These are phyloP conservation scores for Elaeis oleifera DNA, from an alignment of 202 grass and related monocot genomes.

Conservation along the genomic window DNA sequence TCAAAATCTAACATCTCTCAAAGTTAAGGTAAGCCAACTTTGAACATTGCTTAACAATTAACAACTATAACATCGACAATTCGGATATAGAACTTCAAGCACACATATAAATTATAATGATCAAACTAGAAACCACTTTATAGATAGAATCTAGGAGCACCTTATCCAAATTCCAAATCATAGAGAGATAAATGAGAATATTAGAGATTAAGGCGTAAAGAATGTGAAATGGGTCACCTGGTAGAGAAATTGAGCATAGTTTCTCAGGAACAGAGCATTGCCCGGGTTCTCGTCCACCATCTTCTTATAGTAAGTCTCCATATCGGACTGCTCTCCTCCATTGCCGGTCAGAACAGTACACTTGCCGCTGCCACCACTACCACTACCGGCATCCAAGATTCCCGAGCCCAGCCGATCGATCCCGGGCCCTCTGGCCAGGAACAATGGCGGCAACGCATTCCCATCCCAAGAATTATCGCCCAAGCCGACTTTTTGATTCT, in stretches of 20 bases:
- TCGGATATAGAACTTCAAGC: too few species aligned
- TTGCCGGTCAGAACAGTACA: not conserved
- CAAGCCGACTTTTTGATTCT: not conserved
- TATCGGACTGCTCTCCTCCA: not conserved
- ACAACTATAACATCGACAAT: too few species aligned
- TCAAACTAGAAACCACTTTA: too few species aligned
- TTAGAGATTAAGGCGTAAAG: too few species aligned
- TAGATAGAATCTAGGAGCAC: too few species aligned
- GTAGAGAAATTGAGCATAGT: slow-evolving; percentile 4
- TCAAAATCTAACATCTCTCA: too few species aligned
- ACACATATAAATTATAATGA: too few species aligned
- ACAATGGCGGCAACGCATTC: not conserved
- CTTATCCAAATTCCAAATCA: too few species aligned
- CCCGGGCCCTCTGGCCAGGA: slow-evolving; percentile 1
- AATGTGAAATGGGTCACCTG: not conserved
- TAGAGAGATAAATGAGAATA: too few species aligned
- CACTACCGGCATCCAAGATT: not conserved
- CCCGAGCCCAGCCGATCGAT: slow-evolving; percentile 4
- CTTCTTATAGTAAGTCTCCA: slow-evolving; percentile 5
- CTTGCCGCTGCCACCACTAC: not conserved
- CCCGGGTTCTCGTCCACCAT: not conserved
- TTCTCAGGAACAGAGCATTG: slow-evolving; percentile 1
- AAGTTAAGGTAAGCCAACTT: too few species aligned
- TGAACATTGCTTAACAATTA: too few species aligned
- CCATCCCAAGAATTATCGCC: not conserved